These are phyloP conservation scores for Inosperma sp. DNA, from an alignment of 768 basidiomycete genomes.

Conservation along the genomic window DNA sequence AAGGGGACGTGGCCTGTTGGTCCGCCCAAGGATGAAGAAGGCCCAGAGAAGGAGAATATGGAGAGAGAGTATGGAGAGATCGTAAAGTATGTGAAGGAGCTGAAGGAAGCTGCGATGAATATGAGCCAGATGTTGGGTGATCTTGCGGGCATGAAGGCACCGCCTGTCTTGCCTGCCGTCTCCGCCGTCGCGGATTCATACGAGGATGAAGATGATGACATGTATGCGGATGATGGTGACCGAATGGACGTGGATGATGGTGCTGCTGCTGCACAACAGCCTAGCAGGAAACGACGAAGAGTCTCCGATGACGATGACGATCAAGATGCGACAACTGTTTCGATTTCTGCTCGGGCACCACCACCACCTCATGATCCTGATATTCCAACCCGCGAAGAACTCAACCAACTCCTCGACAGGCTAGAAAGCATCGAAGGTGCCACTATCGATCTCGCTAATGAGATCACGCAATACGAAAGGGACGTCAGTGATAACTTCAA, in stretches of 20 bases:
- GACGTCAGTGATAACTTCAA: slow-evolving; percentile 10
- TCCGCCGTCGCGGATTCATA: not conserved
- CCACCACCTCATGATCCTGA: not conserved
- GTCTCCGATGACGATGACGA: not conserved
- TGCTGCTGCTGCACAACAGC: not conserved
- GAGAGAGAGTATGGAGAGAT: slow-evolving; percentile 9
- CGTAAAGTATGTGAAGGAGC: slow-evolving; percentile 6
- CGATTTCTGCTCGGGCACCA: not conserved
- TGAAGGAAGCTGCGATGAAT: slow-evolving; percentile 5
- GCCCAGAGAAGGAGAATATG: slow-evolving; percentile 6
- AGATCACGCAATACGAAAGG: slow-evolving; percentile 11
- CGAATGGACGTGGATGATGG: slow-evolving; percentile 10
- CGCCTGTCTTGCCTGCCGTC: not conserved
- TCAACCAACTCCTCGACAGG: slow-evolving; percentile 10
- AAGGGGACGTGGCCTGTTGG: slow-evolving; percentile 11
- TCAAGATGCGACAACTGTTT: not conserved
- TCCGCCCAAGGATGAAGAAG: not conserved
- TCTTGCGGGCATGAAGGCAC: slow-evolving; percentile 3
- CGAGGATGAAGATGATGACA: not conserved
- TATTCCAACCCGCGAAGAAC: slow-evolving; percentile 15
- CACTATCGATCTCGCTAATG: slow-evolving; percentile 11
- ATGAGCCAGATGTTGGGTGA: slow-evolving; percentile 10
- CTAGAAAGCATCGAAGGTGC: slow-evolving; percentile 10
- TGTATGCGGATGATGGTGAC: not conserved
- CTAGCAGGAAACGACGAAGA: slow-evolving; percentile 9